A percentile compares a stretch with the other conserved stretches of the same genome.
These are phyloP conservation scores for Calocybe indica DNA, from an alignment of 768 basidiomycete genomes.

Conservation along the genomic window DNA sequence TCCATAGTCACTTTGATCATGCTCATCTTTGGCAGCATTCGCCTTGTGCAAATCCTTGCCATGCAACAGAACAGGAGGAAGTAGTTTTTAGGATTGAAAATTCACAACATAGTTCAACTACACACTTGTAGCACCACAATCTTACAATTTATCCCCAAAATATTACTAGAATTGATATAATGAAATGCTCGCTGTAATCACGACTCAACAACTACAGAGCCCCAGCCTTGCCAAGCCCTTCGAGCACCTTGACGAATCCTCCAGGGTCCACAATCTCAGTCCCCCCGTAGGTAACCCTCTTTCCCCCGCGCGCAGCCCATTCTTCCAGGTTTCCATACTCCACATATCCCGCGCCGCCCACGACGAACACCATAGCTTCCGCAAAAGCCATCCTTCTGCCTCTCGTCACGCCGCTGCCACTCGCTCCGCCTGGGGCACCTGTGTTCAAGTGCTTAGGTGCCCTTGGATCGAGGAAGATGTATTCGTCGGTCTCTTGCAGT, in stretches of 20 bases:
- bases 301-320: slow-evolving; percentile 81
- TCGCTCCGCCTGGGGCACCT: slow-evolving; percentile 47
- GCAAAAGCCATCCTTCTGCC: slow-evolving; percentile 67
- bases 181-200: background rate
- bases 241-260: slow-evolving; percentile 72
- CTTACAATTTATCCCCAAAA: slow-evolving; percentile 1
- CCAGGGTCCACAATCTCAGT: slow-evolving; percentile 92
- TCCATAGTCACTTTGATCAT: background rate
- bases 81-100: background rate
- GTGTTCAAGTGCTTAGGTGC: slow-evolving; percentile 54
- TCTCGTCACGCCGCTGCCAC: slow-evolving; percentile 35
- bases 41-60: slow-evolving; percentile 72
- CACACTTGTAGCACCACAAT: background rate
- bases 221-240: slow-evolving; percentile 50
- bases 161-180: background rate
- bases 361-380: slow-evolving; percentile 89
- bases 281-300: slow-evolving; percentile 88
- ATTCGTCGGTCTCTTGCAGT: slow-evolving; percentile 94
- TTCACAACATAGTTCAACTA: background rate
- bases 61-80: slow-evolving; percentile 51
- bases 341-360: slow-evolving; percentile 95
- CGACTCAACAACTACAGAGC: slow-evolving; percentile 3
- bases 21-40: slow-evolving; percentile 44
- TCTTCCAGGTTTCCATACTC: slow-evolving; percentile 96
- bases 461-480: slow-evolving; percentile 88